Conservation (phyloP, 2,329 filamentous ascomycete genomes). For the Colletotrichum melonis region DNA sequence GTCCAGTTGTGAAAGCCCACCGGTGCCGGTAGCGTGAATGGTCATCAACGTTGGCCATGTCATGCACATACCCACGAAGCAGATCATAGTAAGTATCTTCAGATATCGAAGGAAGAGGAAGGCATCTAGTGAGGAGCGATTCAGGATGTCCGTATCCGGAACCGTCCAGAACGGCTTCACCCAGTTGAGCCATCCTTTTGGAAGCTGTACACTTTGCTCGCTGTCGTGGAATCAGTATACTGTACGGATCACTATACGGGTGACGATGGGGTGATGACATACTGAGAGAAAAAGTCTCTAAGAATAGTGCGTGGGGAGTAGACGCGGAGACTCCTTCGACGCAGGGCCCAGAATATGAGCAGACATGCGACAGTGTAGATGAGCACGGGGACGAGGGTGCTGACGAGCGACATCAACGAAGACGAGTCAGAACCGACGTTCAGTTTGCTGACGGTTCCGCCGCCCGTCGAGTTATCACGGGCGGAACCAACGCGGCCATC, state of each 20-base stretch:
- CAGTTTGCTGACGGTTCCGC: slow-evolving; percentile 49
- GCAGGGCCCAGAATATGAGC: slow-evolving; percentile 61
- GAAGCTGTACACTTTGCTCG: slow-evolving; percentile 50
- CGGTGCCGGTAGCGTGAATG: slow-evolving; percentile 85
- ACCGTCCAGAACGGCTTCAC: slow-evolving; percentile 73
- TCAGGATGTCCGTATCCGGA: slow-evolving; percentile 82
- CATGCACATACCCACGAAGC: slow-evolving; percentile 81
- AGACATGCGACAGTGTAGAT: slow-evolving; percentile 61
- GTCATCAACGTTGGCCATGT: slow-evolving; percentile 90
- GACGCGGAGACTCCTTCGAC: slow-evolving; percentile 61
- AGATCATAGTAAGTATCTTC: slow-evolving; percentile 75
- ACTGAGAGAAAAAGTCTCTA: slow-evolving; percentile 61
- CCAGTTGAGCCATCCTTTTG: slow-evolving; percentile 75
- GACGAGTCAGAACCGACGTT: slow-evolving; percentile 50
- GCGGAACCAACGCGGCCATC: slow-evolving; percentile 57
- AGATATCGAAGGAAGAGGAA: slow-evolving; percentile 87
- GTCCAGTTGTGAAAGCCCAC: slow-evolving; percentile 69
- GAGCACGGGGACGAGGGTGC: slow-evolving; percentile 65
- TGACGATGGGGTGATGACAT: slow-evolving; percentile 38
- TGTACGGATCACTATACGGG: no score
- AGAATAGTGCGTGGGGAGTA: slow-evolving; percentile 67
- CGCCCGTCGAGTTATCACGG: slow-evolving; percentile 50
- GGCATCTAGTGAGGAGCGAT: slow-evolving; percentile 91
- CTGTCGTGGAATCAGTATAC: background rate
- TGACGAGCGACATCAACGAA: slow-evolving; percentile 54